Conservation (phyloP, 1,284 basidiomycete genomes). For the Microstroma glucosiphilum region DNA sequence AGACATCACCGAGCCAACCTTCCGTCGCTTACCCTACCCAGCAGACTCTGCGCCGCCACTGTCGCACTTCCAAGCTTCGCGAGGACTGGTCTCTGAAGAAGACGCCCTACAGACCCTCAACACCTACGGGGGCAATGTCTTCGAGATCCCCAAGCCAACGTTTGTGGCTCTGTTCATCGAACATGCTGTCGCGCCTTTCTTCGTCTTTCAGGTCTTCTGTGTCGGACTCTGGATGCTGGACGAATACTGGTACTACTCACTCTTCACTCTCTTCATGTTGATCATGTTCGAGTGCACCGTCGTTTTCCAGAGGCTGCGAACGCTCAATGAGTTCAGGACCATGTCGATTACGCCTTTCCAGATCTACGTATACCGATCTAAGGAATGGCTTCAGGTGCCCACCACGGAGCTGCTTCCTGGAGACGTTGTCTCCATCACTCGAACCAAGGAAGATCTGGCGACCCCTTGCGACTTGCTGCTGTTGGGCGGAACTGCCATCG, state of each 20-base stretch:
- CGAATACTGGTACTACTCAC: slow-evolving; percentile 50
- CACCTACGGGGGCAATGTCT: slow-evolving; percentile 45
- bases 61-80: slow-evolving; percentile 62
- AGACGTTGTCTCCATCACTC: slow-evolving; percentile 46
- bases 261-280: slow-evolving; percentile 50
- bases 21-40: slow-evolving; percentile 82
- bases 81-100: slow-evolving; percentile 52
- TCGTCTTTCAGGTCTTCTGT: slow-evolving; percentile 50
- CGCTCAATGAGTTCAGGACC: slow-evolving; percentile 49
- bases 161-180: slow-evolving; percentile 48
- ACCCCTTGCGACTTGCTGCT: slow-evolving; percentile 45
- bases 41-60: slow-evolving; percentile 69
- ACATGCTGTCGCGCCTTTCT: slow-evolving; percentile 50
- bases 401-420: slow-evolving; percentile 45
- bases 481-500: slow-evolving; percentile 39
- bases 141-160: slow-evolving; percentile 46
- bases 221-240: slow-evolving; percentile 51
- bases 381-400: slow-evolving; percentile 37
- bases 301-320: slow-evolving; percentile 46
- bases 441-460: slow-evolving; percentile 48
- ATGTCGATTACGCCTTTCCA: slow-evolving; percentile 50
- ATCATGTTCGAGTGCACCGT: slow-evolving; percentile 50
- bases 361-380: slow-evolving; percentile 43
- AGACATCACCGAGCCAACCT: slow-evolving; percentile 58
- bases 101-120: slow-evolving; percentile 39